A percentile compares a stretch with the other conserved stretches of the same genome.
Conservation (phyloP, 2,329 filamentous ascomycete species). For the Macrophomina phaseolina region DNA sequence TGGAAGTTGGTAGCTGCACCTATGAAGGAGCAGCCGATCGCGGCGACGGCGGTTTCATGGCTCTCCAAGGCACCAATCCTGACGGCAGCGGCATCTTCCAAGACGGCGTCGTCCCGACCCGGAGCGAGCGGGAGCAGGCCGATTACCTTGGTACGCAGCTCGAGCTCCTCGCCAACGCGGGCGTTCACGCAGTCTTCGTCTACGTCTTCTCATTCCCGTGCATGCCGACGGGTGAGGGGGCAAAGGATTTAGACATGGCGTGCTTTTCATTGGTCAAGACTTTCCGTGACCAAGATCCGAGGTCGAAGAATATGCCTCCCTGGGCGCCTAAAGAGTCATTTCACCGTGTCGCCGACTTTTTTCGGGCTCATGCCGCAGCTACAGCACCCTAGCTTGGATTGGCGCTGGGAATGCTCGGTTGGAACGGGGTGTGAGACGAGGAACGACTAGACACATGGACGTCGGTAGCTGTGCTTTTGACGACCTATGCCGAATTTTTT, state of each 20-base stretch:
- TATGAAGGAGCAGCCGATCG: background rate
- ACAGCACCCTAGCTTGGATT: background rate
- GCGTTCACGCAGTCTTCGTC: background rate
- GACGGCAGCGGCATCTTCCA: conserved; percentile 1
- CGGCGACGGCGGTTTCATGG: background rate
- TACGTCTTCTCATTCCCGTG: background rate
- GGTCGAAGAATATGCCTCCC: background rate
- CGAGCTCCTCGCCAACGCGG: background rate
- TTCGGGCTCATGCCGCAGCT: background rate
- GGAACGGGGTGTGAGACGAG: too few species aligned
- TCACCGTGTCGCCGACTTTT: background rate
- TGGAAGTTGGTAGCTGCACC: background rate
- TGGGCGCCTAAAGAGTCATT: background rate
- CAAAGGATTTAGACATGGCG: background rate
- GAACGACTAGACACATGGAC: too few species aligned
- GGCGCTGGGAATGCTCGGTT: too few species aligned
- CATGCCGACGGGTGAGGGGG: background rate
- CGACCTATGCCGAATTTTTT: too few species aligned
- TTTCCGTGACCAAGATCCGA: background rate
- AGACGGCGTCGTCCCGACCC: background rate
- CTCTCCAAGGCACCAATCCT: background rate
- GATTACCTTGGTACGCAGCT: background rate
- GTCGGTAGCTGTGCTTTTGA: too few species aligned
- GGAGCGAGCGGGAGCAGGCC: background rate
- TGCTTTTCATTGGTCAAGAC: background rate